These are phyloP conservation scores for Suillus decipiens DNA, from an alignment of 768 basidiomycete species.

Conservation along the genomic window DNA sequence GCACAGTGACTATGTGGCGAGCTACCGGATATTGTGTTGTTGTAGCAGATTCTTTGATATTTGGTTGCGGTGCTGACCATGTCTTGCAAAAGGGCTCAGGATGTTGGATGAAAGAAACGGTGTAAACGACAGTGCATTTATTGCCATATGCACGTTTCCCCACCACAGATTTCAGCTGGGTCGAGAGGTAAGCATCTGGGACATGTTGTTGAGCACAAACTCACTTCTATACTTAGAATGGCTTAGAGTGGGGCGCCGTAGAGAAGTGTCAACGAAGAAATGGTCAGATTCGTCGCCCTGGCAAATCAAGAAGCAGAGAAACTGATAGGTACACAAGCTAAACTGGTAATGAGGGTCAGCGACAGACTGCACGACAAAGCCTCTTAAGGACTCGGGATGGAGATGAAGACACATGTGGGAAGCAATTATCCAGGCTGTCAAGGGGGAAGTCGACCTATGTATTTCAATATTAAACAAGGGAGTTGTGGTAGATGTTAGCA, in stretches of 20 bases:
- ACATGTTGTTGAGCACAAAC: constrained; percentile 14
- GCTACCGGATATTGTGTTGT: constrained; percentile 2
- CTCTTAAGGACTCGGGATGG: constrained; percentile 35
- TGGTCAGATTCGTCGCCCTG: neutral
- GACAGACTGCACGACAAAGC: constrained; percentile 21
- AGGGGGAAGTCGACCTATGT: constrained; percentile 12
- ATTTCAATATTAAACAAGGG: constrained; percentile 16
- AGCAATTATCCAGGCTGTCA: constrained; percentile 30
- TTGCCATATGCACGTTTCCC: constrained; percentile 41
- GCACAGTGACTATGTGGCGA: constrained; percentile 3
- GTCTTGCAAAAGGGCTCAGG: constrained; percentile 19
- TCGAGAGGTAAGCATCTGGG: constrained; percentile 12
- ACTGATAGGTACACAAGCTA: neutral
- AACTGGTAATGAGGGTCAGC: constrained; percentile 11
- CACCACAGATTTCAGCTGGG: constrained; percentile 37
- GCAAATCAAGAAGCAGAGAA: constrained; percentile 4
- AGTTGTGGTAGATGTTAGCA: constrained; percentile 9
- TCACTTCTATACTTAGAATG: constrained; percentile 35
- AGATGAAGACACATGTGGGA: constrained; percentile 36
- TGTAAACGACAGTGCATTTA: constrained; percentile 42
- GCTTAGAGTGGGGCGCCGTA: constrained; percentile 22
- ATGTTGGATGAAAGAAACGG: constrained; percentile 16
- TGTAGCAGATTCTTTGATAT: constrained; percentile 15
- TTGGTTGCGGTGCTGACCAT: constrained; percentile 24
- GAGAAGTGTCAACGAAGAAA: neutral